Percentiles rank a stretch among this genome's conserved stretches.
These are phyloP conservation scores for Pythium volutum DNA, from an alignment of 352 stramenopile genomes.

Conservation along the genomic window DNA sequence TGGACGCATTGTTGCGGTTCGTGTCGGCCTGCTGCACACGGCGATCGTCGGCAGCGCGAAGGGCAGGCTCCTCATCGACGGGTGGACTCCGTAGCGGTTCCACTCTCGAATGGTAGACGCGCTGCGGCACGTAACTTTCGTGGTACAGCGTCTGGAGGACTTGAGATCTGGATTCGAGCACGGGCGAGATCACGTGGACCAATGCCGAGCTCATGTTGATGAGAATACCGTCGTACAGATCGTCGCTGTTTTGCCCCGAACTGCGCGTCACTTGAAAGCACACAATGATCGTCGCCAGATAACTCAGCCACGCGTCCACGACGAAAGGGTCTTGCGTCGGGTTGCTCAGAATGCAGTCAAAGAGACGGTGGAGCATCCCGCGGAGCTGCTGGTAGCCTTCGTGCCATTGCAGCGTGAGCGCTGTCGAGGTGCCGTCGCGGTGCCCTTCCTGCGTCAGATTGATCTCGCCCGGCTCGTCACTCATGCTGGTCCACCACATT, in stretches of 20 bases:
- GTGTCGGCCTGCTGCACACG: constrained; percentile 13
- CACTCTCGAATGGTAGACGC: constrained; percentile 35
- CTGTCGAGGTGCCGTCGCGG: constrained; percentile 22
- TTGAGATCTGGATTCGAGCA: constrained; percentile 29
- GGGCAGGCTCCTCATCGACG: constrained; percentile 2
- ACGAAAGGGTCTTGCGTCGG: constrained; percentile 43
- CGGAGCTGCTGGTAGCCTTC: constrained; percentile 39
- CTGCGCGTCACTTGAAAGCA: constrained; percentile 39
- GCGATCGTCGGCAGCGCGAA: constrained; percentile 11
- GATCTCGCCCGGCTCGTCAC: constrained; percentile 51
- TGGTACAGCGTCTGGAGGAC: constrained; percentile 55
- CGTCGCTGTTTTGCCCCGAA: constrained; percentile 37
- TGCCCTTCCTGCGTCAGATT: constrained; percentile 30
- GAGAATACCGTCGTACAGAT: constrained; percentile 63
- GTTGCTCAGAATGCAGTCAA: constrained; percentile 32
- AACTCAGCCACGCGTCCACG: constrained; percentile 56
- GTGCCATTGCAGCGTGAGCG: constrained; percentile 49
- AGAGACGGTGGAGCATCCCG: constrained; percentile 27
- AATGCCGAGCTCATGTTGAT: constrained; percentile 61
- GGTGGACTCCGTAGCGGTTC: constrained; percentile 22
- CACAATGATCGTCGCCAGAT: constrained; percentile 38
- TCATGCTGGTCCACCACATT: constrained; percentile 64
- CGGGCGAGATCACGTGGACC: constrained; percentile 35
- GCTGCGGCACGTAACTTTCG: constrained; percentile 38
- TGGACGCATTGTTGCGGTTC: neutral